phyloP scores from a whole-genome alignment of 495 filamentous ascomycete species.

The Aspergillus leporis region DNA sequence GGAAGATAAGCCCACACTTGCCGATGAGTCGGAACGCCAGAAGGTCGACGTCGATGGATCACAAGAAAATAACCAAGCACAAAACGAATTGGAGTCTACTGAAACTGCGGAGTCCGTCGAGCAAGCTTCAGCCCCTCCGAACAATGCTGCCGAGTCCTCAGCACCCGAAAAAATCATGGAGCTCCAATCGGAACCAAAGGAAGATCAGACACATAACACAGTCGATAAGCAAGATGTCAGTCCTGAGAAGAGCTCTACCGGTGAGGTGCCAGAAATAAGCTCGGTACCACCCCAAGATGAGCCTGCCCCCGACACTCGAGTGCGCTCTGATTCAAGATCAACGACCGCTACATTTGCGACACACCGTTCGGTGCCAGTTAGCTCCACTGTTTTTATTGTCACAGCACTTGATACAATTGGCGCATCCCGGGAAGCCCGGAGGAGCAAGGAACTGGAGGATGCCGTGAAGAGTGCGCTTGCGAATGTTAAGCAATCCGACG shows the following conservation, averaged over 20 bases:
- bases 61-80: constrained; percentile 14
- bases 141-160: constrained; percentile 21
- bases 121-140: constrained; percentile 21
- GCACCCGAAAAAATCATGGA: constrained; percentile 20
- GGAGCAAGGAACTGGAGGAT: constrained; percentile 76
- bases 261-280: constrained; percentile 10
- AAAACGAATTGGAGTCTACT: constrained; percentile 19
- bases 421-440: constrained; percentile 81
- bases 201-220: constrained; percentile 5
- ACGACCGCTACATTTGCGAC: constrained; percentile 56
- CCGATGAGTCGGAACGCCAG: constrained; percentile 32
- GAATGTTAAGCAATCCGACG: constrained; percentile 76
- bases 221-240: constrained; percentile 10
- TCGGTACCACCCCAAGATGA: constrained; percentile 26
- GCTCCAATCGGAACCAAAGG: constrained; percentile 16
- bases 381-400: constrained; percentile 92
- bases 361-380: constrained; percentile 62
- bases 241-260: constrained; percentile 13
- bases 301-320: constrained; percentile 32
- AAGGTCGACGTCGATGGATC: constrained; percentile 28
- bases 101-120: constrained; percentile 21
- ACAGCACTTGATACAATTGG: constrained; percentile 89
- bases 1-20: constrained; percentile 34
- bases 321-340: constrained; percentile 60
- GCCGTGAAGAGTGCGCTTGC: constrained; percentile 76